Conservation (phyloP, 1,284 basidiomycete genomes). For the Anthracocystis panici-leucophaei region DNA sequence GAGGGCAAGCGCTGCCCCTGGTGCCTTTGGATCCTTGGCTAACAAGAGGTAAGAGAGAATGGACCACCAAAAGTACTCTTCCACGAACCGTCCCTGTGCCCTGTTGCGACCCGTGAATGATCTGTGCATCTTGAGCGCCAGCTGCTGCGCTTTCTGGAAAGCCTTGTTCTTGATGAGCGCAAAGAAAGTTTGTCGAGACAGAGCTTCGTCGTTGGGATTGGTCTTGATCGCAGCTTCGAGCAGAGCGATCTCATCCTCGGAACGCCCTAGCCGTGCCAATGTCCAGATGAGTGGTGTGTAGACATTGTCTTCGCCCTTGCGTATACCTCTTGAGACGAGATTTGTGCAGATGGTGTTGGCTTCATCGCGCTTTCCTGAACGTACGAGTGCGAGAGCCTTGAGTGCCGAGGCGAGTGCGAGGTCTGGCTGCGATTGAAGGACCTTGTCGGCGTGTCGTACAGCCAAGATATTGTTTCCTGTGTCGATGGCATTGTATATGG, state of each 20-base stretch:
- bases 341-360: conserved; percentile 82
- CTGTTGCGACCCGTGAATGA: conserved; percentile 76
- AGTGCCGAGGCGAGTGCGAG: conserved; percentile 72
- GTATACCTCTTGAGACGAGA: conserved; percentile 79
- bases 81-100: conserved; percentile 80
- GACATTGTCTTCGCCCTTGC: conserved; percentile 69
- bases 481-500: conserved; percentile 59
- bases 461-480: conserved; percentile 49
- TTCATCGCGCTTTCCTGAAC: conserved; percentile 83
- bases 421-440: conserved; percentile 48
- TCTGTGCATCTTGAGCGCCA: conserved; percentile 49
- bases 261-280: conserved; percentile 79
- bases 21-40: conserved; percentile 50
- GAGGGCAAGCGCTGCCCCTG: conserved; percentile 75
- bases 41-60: conserved; percentile 82
- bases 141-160: conserved; percentile 66
- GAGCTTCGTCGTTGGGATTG: conserved; percentile 81
- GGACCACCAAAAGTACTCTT: conserved; percentile 85
- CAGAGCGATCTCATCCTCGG: conserved; percentile 71
- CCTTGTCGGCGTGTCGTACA: conserved; percentile 44
- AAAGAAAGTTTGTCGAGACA: conserved; percentile 83
- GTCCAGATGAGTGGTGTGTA: conserved; percentile 84
- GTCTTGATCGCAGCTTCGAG: conserved; percentile 71
- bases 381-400: conserved; percentile 83
- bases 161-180: conserved; percentile 66